phyloP scores from a whole-genome alignment of 176 grass and related monocot genomes.

The Elymus sibiricus region DNA sequence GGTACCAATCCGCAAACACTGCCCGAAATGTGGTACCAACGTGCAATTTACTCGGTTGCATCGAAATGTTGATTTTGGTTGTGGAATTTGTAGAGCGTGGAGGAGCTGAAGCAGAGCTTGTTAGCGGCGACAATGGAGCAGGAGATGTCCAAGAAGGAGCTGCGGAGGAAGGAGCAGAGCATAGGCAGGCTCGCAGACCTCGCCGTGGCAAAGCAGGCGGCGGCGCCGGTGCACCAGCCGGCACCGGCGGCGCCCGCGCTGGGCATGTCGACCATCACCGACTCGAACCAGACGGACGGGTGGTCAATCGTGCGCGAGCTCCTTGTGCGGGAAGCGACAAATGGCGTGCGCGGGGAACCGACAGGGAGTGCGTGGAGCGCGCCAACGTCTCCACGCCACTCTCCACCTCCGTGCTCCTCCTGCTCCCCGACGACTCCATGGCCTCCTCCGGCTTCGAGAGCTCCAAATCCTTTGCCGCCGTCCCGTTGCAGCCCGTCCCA shows the following conservation, averaged over 20 bases:
- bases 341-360: too few relatives aligned
- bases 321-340: too few relatives aligned
- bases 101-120: slow-evolving; percentile 71
- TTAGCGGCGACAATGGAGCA: slow-evolving; percentile 48
- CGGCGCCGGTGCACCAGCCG: too few relatives aligned
- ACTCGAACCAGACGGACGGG: too few relatives aligned
- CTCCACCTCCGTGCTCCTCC: slow-evolving; percentile 40
- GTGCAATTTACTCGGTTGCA: too few relatives aligned
- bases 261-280: too few relatives aligned
- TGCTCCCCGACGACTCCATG: slow-evolving; percentile 27
- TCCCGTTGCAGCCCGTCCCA: slow-evolving; percentile 64
- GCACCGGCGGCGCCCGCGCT: too few relatives aligned
- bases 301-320: too few relatives aligned
- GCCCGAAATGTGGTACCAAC: too few relatives aligned
- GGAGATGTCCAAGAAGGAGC: slow-evolving; percentile 58
- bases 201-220: too few relatives aligned
- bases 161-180: slow-evolving; percentile 57
- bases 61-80: neutral
- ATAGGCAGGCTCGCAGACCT: slow-evolving; percentile 61
- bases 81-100: slow-evolving; percentile 41
- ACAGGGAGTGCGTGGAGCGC: too few relatives aligned
- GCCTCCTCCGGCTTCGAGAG: slow-evolving; percentile 62
- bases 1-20: too few relatives aligned
- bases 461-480: slow-evolving; percentile 75
- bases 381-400: slow-evolving; percentile 81